Evolutionary conservation across 164 flowering plant species (phyloP).

Genomic region (Dillenia turbinata): DNA sequence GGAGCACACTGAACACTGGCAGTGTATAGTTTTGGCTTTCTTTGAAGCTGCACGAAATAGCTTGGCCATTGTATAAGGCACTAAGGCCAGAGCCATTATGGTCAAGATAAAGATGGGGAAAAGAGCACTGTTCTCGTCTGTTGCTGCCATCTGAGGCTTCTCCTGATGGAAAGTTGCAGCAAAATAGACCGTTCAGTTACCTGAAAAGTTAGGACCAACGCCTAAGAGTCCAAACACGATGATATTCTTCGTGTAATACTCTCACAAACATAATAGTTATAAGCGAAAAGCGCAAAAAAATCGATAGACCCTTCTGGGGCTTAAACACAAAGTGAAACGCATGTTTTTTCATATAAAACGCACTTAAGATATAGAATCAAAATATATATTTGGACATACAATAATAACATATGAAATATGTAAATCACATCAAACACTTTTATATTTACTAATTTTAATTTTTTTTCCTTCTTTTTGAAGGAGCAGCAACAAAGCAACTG

Average conservation of each 20-base stretch:
- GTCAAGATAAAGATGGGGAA: constrained; percentile 93
- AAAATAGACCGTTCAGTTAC: background rate
- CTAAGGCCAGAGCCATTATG: constrained; percentile 88
- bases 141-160: constrained; percentile 54
- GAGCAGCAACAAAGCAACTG: no score
- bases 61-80: constrained; percentile 81
- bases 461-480: no score
- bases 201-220: constrained; percentile 2
- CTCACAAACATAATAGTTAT: background rate
- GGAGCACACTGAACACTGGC: constrained; percentile 70
- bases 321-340: no score
- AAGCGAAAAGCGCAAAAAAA: background rate
- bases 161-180: background rate
- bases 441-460: no score
- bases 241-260: no score
- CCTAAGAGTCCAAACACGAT: no score
- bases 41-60: constrained; percentile 68
- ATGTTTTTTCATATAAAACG: no score
- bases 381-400: no score
- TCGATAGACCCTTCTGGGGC: no score
- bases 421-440: no score
- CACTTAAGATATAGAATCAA: no score
- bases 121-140: constrained; percentile 78
- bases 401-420: no score
- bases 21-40: constrained; percentile 62